phyloP scores from a whole-genome alignment of 140 eudicot species.

The Ambrosia hybrid region DNA sequence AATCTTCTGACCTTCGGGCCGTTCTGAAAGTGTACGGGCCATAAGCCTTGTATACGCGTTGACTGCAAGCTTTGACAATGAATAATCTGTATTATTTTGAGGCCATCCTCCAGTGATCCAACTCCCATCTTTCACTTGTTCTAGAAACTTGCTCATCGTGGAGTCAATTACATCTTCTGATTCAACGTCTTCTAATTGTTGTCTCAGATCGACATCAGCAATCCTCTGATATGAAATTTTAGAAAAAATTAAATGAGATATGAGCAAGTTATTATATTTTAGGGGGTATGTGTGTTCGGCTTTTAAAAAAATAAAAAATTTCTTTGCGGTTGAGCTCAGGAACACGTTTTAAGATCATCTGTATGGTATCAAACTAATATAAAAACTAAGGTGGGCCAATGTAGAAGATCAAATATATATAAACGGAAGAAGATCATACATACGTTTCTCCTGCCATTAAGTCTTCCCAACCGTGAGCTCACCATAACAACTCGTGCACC shows the following conservation, averaged over 20 bases:
- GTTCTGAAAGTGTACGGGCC: constrained; percentile 45
- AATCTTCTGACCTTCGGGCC: constrained; percentile 67
- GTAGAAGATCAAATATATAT: neutral
- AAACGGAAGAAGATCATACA: constrained; percentile 21
- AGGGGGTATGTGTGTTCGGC: no score
- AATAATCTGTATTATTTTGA: constrained; percentile 75
- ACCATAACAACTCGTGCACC: constrained; percentile 92
- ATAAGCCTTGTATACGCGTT: constrained; percentile 69
- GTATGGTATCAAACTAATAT: no score
- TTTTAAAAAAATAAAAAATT: no score
- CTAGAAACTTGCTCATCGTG: constrained; percentile 54
- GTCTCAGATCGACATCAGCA: constrained; percentile 56
- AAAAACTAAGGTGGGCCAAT: no score
- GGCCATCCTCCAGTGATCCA: constrained; percentile 94
- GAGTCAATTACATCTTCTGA: constrained; percentile 71
- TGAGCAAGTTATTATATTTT: no score
- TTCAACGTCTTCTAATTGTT: constrained; percentile 59
- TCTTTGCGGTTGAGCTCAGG: no score
- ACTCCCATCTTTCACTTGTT: constrained; percentile 86
- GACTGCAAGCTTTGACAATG: constrained; percentile 84
- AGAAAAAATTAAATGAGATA: no score
- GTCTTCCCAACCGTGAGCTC: constrained; percentile 84
- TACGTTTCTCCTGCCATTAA: constrained; percentile 90
- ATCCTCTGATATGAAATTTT: constrained; percentile 54
- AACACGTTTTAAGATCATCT: no score